Evolutionary conservation across 441 rosid species (phyloP).

Genomic region (Isatis lusitanica): DNA sequence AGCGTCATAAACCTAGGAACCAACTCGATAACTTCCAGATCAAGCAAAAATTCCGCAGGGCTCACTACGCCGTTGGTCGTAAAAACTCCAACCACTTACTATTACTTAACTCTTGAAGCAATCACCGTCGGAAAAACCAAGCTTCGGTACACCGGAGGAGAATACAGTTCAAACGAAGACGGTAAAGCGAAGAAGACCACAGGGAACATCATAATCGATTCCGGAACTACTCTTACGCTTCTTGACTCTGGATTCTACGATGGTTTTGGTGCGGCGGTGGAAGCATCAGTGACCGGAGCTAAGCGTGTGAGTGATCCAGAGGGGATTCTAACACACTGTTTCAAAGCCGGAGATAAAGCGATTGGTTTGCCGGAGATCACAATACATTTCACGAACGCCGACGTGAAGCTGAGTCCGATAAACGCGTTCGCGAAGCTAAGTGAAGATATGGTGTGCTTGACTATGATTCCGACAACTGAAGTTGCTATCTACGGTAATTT

Average conservation of each 20-base stretch:
- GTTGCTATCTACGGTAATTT: conserved; percentile 51
- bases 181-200: not conserved
- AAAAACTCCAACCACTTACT: conserved; percentile 25
- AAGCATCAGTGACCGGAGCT: conserved; percentile 23
- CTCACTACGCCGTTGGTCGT: conserved; percentile 38
- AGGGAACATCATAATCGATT: conserved; percentile 52
- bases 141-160: conserved; percentile 28
- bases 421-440: conserved; percentile 33
- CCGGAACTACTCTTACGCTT: conserved; percentile 43
- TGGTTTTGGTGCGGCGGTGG: conserved; percentile 36
- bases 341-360: not conserved
- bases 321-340: conserved; percentile 34
- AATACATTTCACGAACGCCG: conserved; percentile 44
- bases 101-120: conserved; percentile 42
- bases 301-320: conserved; percentile 29
- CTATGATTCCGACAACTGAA: conserved; percentile 44
- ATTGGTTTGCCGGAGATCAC: conserved; percentile 36
- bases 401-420: conserved; percentile 31
- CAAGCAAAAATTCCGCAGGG: not conserved
- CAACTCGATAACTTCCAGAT: conserved; percentile 27
- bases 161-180: not conserved
- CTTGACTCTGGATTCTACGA: conserved; percentile 36
- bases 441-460: conserved; percentile 38
- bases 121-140: conserved; percentile 40
- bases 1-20: conserved; percentile 49